A percentile compares a stretch with the other conserved stretches of the same genome.
phyloP scores from a whole-genome alignment of 2,329 filamentous ascomycete genomes.

The Emericellopsis cladophorae region DNA sequence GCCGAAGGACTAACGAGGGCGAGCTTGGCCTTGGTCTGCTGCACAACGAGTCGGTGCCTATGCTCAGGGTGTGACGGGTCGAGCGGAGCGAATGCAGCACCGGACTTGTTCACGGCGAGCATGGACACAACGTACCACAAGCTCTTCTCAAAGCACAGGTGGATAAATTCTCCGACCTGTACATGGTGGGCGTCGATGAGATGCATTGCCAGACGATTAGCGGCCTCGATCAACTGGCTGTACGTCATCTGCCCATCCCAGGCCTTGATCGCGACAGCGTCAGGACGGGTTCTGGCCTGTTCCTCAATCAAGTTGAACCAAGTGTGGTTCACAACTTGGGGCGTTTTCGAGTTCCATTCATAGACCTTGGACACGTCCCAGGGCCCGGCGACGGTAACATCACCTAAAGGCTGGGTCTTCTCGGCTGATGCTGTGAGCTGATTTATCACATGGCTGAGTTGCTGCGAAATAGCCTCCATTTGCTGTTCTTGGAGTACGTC shows the following conservation, averaged over 20 bases:
- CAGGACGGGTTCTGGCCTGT: background rate
- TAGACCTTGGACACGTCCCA: slow-evolving; percentile 5
- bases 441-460: background rate
- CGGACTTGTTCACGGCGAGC: slow-evolving; percentile 14
- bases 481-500: background rate
- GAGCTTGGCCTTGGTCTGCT: slow-evolving; percentile 3
- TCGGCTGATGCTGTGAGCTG: background rate
- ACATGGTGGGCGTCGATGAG: slow-evolving; percentile 5
- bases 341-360: slow-evolving; percentile 18
- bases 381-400: background rate
- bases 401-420: background rate
- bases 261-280: background rate
- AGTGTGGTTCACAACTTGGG: background rate
- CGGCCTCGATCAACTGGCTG: slow-evolving; percentile 8
- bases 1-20: too few species aligned
- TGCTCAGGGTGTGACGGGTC: slow-evolving; percentile 8
- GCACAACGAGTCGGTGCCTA: slow-evolving; percentile 1
- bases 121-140: slow-evolving; percentile 10
- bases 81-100: slow-evolving; percentile 13
- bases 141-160: slow-evolving; percentile 14
- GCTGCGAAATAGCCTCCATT: background rate
- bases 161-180: slow-evolving; percentile 6
- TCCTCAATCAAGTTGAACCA: slow-evolving; percentile 3
- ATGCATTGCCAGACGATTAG: slow-evolving; percentile 6
- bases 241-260: slow-evolving; percentile 6